Conservation (phyloP, 306 rosid species). For the Leucaena leucocephala region DNA sequence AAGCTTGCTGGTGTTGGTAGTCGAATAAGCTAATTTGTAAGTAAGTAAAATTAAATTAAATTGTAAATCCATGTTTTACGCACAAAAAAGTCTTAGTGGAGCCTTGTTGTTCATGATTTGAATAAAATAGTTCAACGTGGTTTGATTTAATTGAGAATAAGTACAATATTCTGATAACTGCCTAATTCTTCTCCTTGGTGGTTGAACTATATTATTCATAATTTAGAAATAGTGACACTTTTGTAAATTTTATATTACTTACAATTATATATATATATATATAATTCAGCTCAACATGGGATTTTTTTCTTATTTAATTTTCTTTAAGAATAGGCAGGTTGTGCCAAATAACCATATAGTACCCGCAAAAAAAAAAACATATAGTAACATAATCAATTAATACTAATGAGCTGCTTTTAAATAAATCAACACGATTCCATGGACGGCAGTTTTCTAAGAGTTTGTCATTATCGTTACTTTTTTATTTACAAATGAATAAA, state of each 20-base stretch:
- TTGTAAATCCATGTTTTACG: not conserved
- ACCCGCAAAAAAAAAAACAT: too few species aligned
- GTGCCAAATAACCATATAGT: not conserved
- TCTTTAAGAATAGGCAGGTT: not conserved
- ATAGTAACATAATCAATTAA: too few species aligned
- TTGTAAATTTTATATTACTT: not conserved
- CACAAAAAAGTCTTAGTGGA: not conserved
- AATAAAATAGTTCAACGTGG: not conserved
- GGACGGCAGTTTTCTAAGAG: too few species aligned
- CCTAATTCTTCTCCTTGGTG: too few species aligned
- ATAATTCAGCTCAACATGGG: not conserved
- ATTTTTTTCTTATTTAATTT: not conserved
- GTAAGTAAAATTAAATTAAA: not conserved
- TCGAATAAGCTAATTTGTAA: not conserved
- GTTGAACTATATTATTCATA: not conserved
- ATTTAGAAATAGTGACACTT: not conserved
- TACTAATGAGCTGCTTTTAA: too few species aligned
- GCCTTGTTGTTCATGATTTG: not conserved
- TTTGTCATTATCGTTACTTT: too few species aligned
- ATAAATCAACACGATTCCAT: too few species aligned
- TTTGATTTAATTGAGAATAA: not conserved
- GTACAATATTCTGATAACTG: too few species aligned
- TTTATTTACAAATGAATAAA: too few species aligned
- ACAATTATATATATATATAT: not conserved
- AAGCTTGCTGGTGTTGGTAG: constrained; percentile 41